Conservation (phyloP, 139 green algal genomes). For the Spirogloea muscicola region DNA sequence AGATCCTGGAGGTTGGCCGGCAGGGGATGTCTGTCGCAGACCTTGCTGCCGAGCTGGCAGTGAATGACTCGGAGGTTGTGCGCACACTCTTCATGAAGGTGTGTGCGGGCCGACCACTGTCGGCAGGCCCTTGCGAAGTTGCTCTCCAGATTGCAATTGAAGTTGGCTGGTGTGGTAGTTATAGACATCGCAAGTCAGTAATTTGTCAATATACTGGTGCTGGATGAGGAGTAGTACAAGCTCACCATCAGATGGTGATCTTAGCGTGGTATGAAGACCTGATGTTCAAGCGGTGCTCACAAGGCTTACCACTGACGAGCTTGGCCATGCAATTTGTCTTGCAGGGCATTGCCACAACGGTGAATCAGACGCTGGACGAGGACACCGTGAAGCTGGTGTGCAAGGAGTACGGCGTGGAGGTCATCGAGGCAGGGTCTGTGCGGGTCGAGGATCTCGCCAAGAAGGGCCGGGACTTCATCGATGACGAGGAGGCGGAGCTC, state of each 20-base stretch:
- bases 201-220: not conserved
- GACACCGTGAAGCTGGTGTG: slow-evolving; percentile 72
- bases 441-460: slow-evolving; percentile 51
- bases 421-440: slow-evolving; percentile 54
- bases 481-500: slow-evolving; percentile 74
- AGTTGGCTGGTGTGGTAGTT: not conserved
- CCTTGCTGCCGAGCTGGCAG: slow-evolving; percentile 72
- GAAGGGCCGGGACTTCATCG: slow-evolving; percentile 71
- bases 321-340: not conserved
- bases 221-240: not conserved
- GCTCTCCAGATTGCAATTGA: not conserved
- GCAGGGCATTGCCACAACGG: slow-evolving; percentile 76
- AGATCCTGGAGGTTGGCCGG: slow-evolving; percentile 90
- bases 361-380: slow-evolving; percentile 75
- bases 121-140: not conserved
- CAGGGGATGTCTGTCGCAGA: slow-evolving; percentile 83
- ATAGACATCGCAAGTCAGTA: not conserved
- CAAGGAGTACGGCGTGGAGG: slow-evolving; percentile 65
- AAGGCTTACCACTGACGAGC: not conserved
- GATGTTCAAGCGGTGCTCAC: not conserved
- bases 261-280: not conserved
- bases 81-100: slow-evolving; percentile 91
- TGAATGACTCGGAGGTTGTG: slow-evolving; percentile 78
- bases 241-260: not conserved
- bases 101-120: not conserved